Conservation (phyloP, 2,329 filamentous ascomycete species). For the Ophiostoma montium region DNA sequence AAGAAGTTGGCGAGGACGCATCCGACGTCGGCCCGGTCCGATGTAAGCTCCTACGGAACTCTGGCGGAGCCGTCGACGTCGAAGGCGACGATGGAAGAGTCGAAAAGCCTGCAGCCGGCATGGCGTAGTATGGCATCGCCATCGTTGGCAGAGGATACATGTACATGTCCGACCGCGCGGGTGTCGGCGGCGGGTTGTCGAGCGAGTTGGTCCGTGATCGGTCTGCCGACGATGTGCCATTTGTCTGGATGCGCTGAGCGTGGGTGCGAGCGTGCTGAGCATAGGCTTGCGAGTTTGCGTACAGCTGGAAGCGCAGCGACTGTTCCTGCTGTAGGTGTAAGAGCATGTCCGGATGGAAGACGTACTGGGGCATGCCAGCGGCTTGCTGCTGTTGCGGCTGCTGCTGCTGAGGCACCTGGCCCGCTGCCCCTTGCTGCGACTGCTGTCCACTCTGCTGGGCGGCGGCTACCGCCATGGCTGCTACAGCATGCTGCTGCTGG, state of each 20-base stretch:
- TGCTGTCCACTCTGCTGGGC: constrained; percentile 20
- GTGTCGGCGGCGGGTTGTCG: constrained; percentile 45
- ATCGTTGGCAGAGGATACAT: constrained; percentile 31
- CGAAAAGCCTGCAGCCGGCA: constrained; percentile 24
- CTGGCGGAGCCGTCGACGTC: constrained; percentile 27
- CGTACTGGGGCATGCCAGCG: constrained; percentile 24
- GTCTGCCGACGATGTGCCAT: constrained; percentile 25
- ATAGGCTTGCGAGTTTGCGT: constrained; percentile 31
- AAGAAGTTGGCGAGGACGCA: constrained; percentile 32
- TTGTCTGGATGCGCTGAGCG: constrained; percentile 28
- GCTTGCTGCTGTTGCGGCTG: constrained; percentile 26
- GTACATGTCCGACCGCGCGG: constrained; percentile 42
- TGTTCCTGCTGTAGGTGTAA: constrained; percentile 29
- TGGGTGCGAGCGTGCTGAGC: constrained; percentile 28
- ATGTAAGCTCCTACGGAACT: constrained; percentile 44
- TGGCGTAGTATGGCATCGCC: constrained; percentile 29
- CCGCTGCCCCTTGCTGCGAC: constrained; percentile 18
- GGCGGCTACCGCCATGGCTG: constrained; percentile 23
- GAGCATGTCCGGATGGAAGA: constrained; percentile 18
- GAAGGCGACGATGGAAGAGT: constrained; percentile 45
- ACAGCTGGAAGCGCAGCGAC: constrained; percentile 28
- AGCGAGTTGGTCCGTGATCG: constrained; percentile 49
- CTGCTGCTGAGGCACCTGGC: constrained; percentile 26
- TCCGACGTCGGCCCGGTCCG: constrained; percentile 38
- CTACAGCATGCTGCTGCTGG: constrained; percentile 22